These are phyloP conservation scores for Sungouiozyma ichnusensis DNA, from an alignment of 805 yeast genomes.

Conservation along the genomic window DNA sequence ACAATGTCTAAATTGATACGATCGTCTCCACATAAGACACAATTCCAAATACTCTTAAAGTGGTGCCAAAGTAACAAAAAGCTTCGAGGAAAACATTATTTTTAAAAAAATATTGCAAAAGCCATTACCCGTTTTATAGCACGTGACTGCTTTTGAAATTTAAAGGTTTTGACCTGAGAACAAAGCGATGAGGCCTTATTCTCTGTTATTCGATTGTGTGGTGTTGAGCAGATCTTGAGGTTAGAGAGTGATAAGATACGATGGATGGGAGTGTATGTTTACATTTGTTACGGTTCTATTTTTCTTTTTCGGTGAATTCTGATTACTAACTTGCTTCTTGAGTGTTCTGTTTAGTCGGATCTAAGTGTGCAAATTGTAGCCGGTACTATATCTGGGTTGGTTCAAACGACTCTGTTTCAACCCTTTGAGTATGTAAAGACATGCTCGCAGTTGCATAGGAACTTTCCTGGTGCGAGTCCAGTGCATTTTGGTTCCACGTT, in stretches of 20 bases:
- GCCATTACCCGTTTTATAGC: too few species aligned
- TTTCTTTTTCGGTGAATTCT: too few species aligned
- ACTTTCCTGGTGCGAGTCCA: constrained; percentile 12
- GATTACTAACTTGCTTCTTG: not conserved
- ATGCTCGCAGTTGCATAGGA: constrained; percentile 46
- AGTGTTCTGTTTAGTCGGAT: not conserved
- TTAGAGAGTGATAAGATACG: too few species aligned
- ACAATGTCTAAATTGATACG: not conserved
- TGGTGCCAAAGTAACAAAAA: not conserved
- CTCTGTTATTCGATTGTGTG: too few species aligned
- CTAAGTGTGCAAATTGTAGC: constrained; percentile 13
- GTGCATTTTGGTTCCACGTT: constrained; percentile 9
- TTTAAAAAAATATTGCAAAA: too few species aligned
- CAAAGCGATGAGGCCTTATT: not conserved
- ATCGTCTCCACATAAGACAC: not conserved
- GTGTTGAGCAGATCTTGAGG: too few species aligned
- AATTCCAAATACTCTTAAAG: too few species aligned
- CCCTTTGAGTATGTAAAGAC: constrained; percentile 68
- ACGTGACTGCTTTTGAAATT: too few species aligned
- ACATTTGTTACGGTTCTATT: too few species aligned
- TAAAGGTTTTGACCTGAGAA: too few species aligned
- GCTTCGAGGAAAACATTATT: not conserved
- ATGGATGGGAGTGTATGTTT: not conserved
- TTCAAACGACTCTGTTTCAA: constrained; percentile 52
- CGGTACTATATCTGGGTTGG: constrained; percentile 46